Evolutionary conservation across 257 asterid species (phyloP).

Genomic region (Gentiana macrophylla): DNA sequence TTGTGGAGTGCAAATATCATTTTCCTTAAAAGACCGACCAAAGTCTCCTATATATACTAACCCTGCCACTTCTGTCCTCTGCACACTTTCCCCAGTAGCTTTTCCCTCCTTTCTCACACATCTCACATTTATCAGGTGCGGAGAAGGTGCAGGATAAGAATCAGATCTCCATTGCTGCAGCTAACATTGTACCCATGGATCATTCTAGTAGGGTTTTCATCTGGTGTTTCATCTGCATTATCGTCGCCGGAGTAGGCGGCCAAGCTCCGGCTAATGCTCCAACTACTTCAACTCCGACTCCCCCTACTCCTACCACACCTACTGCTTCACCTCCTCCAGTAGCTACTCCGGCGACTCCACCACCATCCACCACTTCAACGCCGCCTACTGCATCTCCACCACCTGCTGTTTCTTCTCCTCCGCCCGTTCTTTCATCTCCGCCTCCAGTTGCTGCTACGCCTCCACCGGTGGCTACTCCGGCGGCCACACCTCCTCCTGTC

Average conservation of each 20-base stretch:
- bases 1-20: too few relatives aligned
- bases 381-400: slow-evolving; percentile 19
- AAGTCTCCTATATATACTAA: slow-evolving; percentile 29
- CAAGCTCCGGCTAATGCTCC: slow-evolving; percentile 55
- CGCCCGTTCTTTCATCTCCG: slow-evolving; percentile 19
- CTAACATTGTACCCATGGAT: slow-evolving; percentile 27
- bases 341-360: slow-evolving; percentile 19
- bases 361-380: slow-evolving; percentile 26
- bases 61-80: neutral
- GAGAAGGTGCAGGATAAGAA: slow-evolving; percentile 15
- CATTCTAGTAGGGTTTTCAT: slow-evolving; percentile 8
- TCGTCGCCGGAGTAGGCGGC: slow-evolving; percentile 37
- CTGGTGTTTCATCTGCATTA: slow-evolving; percentile 41
- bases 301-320: slow-evolving; percentile 26
- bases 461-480: slow-evolving; percentile 16
- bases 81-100: slow-evolving; percentile 4
- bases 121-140: slow-evolving; percentile 3
- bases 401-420: slow-evolving; percentile 16
- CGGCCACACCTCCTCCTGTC: slow-evolving; percentile 13
- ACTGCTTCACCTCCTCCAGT: slow-evolving; percentile 26
- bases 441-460: slow-evolving; percentile 26
- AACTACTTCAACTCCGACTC: slow-evolving; percentile 29
- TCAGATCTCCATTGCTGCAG: neutral
- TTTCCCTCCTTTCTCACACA: neutral
- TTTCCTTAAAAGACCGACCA: neutral